Evolutionary conservation across 768 basidiomycete genomes (phyloP), one percentile per base, ranked within the genome.

Genomic region (Boletus reticulatus): DNA sequence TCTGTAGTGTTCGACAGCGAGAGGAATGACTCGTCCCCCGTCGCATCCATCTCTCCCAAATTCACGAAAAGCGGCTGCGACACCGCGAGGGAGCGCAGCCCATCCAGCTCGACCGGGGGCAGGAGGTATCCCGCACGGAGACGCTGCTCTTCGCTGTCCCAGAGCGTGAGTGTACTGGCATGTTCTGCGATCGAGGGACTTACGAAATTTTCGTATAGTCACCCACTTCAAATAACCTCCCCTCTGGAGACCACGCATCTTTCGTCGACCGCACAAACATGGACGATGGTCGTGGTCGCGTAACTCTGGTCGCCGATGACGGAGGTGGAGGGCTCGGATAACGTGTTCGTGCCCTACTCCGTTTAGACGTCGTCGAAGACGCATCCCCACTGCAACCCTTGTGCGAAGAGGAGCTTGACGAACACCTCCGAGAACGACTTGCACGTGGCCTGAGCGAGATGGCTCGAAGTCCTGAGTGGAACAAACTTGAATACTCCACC

Each of bases 61-160:
- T 77, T 76, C 43, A 77, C 73, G 62, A 79, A 80, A 60, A 77
- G 75, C 11, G 81, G 76, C 48, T 69, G 74, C 20, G 79, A 74
- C 52, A 74, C 65, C 0, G 76, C 74, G 4, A 74, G 74, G 3
- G 78, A 68, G 14, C 69, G 65, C 52, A 78, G 77, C 3, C 75
- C 75, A 48, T 82, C 79, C 5, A 76, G 65, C 19, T 58, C 55
- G 10, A 57, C 52, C 24, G 57, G 43, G 6, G 53, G 49, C 13
- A 51, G 16, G 27, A 52, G 19, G 27, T 57, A 38, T 36, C 45
- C 43, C 29, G 12, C n/a, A 38, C 12, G 20, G 12, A 10, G 27
- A 27, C 8, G 14, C 31, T 56, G 46, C 6, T 57, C 48, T n/a
- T 56, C 53, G 17, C 63, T 69, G 48, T 44, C 13, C 12, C 8